These are phyloP conservation scores for Candida awuae DNA, from an alignment of 805 yeast genomes.

Conservation along the genomic window DNA sequence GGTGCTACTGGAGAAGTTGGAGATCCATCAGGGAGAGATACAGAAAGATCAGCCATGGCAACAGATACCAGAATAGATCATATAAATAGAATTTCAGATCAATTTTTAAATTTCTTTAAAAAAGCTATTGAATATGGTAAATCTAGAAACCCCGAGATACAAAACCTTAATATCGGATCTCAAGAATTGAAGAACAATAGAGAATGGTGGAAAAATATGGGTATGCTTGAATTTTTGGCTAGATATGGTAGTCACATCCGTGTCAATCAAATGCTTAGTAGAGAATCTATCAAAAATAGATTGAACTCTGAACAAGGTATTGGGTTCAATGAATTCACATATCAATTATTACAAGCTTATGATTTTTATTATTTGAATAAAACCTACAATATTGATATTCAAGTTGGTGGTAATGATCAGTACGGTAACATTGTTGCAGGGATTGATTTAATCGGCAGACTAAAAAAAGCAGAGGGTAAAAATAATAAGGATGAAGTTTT, in stretches of 20 bases:
- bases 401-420: conserved; percentile 95
- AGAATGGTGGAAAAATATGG: conserved; percentile 78
- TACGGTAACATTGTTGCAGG: conserved; percentile 99
- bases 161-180: conserved; percentile 12
- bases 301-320: conserved; percentile 63
- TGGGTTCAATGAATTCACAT: conserved; percentile 91
- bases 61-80: conserved; percentile 45
- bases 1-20: conserved; percentile 97
- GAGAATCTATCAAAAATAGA: conserved; percentile 80
- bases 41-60: conserved; percentile 63
- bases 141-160: conserved; percentile 32
- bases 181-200: conserved; percentile 47
- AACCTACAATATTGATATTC: conserved; percentile 52
- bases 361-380: conserved; percentile 80
- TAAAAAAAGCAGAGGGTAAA: conserved; percentile 24
- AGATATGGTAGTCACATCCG: conserved; percentile 71
- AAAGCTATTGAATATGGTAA: conserved; percentile 58
- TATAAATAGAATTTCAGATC: conserved; percentile 49
- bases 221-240: conserved; percentile 71
- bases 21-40: conserved; percentile 86
- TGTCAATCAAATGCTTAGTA: conserved; percentile 75
- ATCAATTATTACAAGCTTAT: conserved; percentile 87
- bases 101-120: conserved; percentile 51
- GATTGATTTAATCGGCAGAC: conserved; percentile 69
- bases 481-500: conserved; percentile 31